Conservation (phyloP, 768 basidiomycete genomes). For the Termitomyces heimii region DNA sequence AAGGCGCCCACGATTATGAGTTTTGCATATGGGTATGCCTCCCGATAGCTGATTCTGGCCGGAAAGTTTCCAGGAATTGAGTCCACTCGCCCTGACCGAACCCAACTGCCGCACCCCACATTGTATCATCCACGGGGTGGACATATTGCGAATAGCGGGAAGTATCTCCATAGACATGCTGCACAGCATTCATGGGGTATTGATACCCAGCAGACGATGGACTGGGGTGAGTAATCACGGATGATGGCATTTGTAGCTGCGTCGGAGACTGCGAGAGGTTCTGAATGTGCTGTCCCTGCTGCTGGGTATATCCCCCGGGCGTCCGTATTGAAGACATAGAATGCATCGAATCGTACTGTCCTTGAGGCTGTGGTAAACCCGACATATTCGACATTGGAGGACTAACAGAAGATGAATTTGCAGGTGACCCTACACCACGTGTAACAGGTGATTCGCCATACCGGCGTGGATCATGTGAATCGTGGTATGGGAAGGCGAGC, state of each 20-base stretch:
- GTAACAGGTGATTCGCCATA: constrained; percentile 43
- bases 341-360: constrained; percentile 28
- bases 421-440: constrained; percentile 47
- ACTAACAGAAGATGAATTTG: constrained; percentile 54
- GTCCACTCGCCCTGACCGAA: constrained; percentile 77
- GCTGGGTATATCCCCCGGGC: constrained; percentile 11
- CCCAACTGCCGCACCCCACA: constrained; percentile 73
- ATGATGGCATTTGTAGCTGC: constrained; percentile 20
- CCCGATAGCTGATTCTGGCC: constrained; percentile 31
- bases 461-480: constrained; percentile 50
- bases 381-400: constrained; percentile 38
- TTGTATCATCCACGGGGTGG: constrained; percentile 55
- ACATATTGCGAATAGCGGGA: constrained; percentile 38
- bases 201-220: constrained; percentile 6
- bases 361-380: constrained; percentile 26
- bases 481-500: constrained; percentile 79
- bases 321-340: constrained; percentile 12
- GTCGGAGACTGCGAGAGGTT: constrained; percentile 15
- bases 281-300: constrained; percentile 7
- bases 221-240: constrained; percentile 9
- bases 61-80: constrained; percentile 56
- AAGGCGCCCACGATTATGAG: constrained; percentile 18
- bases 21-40: constrained; percentile 27
- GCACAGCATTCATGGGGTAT: constrained; percentile 17
- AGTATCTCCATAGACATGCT: constrained; percentile 32